Base-by-base conservation (phyloP, 805 yeast genomes). In the Candida peoriensis region DNA sequence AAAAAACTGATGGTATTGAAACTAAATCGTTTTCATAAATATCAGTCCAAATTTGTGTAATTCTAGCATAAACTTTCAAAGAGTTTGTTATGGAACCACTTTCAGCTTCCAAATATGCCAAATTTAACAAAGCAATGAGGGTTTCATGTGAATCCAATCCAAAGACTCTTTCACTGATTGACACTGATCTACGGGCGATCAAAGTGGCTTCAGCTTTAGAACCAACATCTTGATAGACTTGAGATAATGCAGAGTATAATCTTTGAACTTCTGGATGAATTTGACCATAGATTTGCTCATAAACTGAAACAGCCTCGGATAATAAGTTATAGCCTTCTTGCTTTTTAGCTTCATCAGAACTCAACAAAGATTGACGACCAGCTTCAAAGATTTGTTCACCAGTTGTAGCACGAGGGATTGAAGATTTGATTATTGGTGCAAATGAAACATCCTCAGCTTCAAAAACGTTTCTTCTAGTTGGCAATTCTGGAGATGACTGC, bases 111-210 rank as follows among this genome's bases (percentile, higher is more conserved):
- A 73, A 70, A 51, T 69, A 72, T 2, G 93, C 94, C 46, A 89
- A 63, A 59, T 86, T 87, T 48, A 79, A 68, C 55, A 81, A 74
- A 26, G 85, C 66, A 45, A 86, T 71, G 24, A 86, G 58, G 18
- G 89, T 73, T 44, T 87, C 90, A 50, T 73, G 74, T 11, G 93
- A 74, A 54, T 90, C 97, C 43, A 78, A 58, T 42, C 98, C 98
- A 33, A 66, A 58, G 10, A 78, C 70, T 61, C 97, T 78, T 66
- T 90, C 97, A 40, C 79, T 69, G 41, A 88, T 75, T 25, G 76
- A 64, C 42, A 78, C 71, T 2, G 96, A 76, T 55, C 75, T 80
- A 47, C 93, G 76, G 13, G 80, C 74, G 44, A 74, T 64, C 10
- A 68, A 71, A 34, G 77, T 68, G 10, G 96, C 88, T 44, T 76